Percentiles rank a stretch among this genome's conserved stretches.
phyloP scores from a whole-genome alignment of 768 basidiomycete genomes.

The Coprinopsis cinerea region DNA sequence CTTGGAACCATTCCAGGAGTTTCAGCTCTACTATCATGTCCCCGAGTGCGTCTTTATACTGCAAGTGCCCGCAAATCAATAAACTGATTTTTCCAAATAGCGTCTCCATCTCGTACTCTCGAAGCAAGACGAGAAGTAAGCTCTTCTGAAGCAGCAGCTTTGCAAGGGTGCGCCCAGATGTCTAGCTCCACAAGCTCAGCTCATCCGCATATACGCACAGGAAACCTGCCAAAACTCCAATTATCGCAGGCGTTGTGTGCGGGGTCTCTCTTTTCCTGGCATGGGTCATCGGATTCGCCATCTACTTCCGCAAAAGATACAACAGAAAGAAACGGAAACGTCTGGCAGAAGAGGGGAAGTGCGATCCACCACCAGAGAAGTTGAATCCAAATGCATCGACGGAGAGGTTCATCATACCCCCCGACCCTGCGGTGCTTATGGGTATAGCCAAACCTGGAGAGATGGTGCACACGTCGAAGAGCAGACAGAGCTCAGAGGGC shows the following conservation, averaged over 20 bases:
- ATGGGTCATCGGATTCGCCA: conserved; percentile 50
- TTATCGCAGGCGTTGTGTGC: conserved; percentile 55
- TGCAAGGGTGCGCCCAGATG: conserved; percentile 34
- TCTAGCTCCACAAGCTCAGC: neutral
- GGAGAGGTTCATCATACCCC: conserved; percentile 52
- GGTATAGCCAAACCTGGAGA: conserved; percentile 38
- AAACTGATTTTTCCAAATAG: no score
- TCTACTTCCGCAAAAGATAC: conserved; percentile 52
- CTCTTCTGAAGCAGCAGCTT: conserved; percentile 34
- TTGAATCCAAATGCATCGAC: conserved; percentile 28
- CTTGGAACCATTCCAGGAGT: no score
- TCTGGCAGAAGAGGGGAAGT: conserved; percentile 37
- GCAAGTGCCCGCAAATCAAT: conserved; percentile 13
- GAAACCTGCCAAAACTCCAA: conserved; percentile 50
- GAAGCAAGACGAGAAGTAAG: conserved; percentile 17
- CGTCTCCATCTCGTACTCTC: neutral
- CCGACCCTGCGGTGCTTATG: conserved; percentile 61
- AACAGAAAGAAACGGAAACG: conserved; percentile 42
- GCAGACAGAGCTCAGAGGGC: neutral
- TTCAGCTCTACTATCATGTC: no score
- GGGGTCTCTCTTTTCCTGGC: conserved; percentile 45
- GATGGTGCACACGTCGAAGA: neutral
- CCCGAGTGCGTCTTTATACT: no score
- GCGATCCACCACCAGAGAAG: conserved; percentile 31
- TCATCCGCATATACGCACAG: conserved; percentile 22